Percentiles rank a stretch among this genome's conserved stretches.
phyloP scores from a whole-genome alignment of 2,329 filamentous ascomycete genomes.

The Cercospora janseana region DNA sequence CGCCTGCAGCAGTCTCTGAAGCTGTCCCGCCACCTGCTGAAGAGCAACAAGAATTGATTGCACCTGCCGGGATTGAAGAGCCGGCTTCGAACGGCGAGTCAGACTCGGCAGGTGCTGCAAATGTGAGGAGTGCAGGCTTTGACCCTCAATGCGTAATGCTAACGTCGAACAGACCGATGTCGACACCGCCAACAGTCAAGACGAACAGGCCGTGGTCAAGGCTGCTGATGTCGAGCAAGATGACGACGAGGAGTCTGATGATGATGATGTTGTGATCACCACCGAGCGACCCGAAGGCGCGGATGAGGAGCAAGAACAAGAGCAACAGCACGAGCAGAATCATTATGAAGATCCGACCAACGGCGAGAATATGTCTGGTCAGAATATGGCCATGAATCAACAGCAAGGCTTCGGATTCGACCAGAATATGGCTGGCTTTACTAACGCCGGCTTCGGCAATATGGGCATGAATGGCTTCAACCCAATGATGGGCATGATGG shows the following conservation, averaged over 20 bases:
- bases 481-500: conserved; percentile 60
- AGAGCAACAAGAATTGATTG: conserved; percentile 15
- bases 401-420: conserved; percentile 29
- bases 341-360: conserved; percentile 18
- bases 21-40: conserved; percentile 12
- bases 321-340: conserved; percentile 22
- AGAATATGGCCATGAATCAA: conserved; percentile 26
- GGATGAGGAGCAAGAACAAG: conserved; percentile 21
- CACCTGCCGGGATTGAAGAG: conserved; percentile 11
- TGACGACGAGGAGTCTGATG: conserved; percentile 29
- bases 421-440: conserved; percentile 27
- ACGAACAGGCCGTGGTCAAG: background rate
- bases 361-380: conserved; percentile 16
- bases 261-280: conserved; percentile 35
- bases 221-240: conserved; percentile 25
- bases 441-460: conserved; percentile 25
- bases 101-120: conserved; percentile 10
- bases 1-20: conserved; percentile 7
- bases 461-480: conserved; percentile 59
- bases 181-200: conserved; percentile 11
- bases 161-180: too few relatives aligned
- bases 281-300: conserved; percentile 32
- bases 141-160: too few relatives aligned
- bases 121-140: too few relatives aligned
- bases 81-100: conserved; percentile 4